These are phyloP conservation scores for Arthroderma sp. DNA, from an alignment of 2,329 filamentous ascomycete species.

Conservation along the genomic window DNA sequence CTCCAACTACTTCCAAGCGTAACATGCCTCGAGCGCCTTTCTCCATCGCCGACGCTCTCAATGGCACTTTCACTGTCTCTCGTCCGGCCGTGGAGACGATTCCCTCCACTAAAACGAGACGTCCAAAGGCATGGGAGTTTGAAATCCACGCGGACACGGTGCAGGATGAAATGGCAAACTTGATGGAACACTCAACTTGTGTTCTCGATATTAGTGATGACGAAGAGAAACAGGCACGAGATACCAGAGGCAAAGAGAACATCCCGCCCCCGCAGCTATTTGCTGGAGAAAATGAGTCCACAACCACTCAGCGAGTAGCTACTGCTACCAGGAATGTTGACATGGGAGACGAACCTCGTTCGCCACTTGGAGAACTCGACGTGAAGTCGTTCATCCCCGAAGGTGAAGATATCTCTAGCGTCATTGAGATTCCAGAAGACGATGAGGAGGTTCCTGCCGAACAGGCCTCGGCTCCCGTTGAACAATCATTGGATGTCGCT, in stretches of 20 bases:
- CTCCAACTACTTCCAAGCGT: constrained; percentile 43
- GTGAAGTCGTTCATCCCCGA: constrained; percentile 55
- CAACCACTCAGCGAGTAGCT: constrained; percentile 43
- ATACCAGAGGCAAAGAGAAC: constrained; percentile 80
- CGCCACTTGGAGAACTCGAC: constrained; percentile 55
- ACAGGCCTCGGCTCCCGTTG: not conserved
- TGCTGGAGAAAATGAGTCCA: constrained; percentile 38
- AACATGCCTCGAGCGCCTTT: constrained; percentile 52
- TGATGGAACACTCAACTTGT: constrained; percentile 82
- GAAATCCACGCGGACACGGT: constrained; percentile 87
- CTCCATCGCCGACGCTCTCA: constrained; percentile 72
- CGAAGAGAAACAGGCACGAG: constrained; percentile 49
- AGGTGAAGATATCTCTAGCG: constrained; percentile 35
- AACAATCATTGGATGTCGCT: not conserved
- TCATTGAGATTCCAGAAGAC: constrained; percentile 6
- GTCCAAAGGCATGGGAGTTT: constrained; percentile 63
- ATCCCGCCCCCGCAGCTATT: constrained; percentile 50
- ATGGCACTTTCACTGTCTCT: constrained; percentile 50
- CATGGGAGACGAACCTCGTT: constrained; percentile 53
- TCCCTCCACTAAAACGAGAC: constrained; percentile 38
- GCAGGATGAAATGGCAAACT: constrained; percentile 80
- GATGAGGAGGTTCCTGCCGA: not conserved
- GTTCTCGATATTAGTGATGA: constrained; percentile 82
- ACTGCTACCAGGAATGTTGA: constrained; percentile 34
- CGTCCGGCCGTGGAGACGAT: constrained; percentile 13